phyloP scores from a whole-genome alignment of 495 filamentous ascomycete genomes.

The Beverwykella pulmonaria region DNA sequence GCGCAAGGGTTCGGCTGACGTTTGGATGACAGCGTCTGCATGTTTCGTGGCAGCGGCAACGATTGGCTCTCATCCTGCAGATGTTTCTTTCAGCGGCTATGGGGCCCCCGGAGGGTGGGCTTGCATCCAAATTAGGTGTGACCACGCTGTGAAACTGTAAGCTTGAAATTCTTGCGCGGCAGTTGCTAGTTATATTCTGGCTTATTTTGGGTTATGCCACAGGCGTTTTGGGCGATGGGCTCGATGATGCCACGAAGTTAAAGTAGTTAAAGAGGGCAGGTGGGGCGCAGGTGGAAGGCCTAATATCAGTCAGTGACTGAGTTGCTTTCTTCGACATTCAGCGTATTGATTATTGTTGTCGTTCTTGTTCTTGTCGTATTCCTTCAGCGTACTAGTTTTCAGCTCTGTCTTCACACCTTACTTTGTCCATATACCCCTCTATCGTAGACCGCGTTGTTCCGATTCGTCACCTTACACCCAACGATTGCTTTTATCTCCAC shows the following conservation, averaged over 20 bases:
- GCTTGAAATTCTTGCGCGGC: constrained; percentile 9
- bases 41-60: constrained; percentile 34
- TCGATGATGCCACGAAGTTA: no score
- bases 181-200: constrained; percentile 18
- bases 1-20: constrained; percentile 19
- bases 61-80: constrained; percentile 36
- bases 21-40: constrained; percentile 8
- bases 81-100: constrained; percentile 34
- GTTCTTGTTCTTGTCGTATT: not conserved
- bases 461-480: no score
- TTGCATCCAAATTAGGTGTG: constrained; percentile 16
- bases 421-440: not conserved
- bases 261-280: no score
- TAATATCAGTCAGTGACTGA: constrained; percentile 1
- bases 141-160: constrained; percentile 23
- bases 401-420: not conserved
- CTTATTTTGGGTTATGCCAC: constrained; percentile 12
- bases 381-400: not conserved
- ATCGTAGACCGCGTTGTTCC: no score
- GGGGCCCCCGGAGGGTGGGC: no score
- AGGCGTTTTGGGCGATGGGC: no score
- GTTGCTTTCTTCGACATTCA: not conserved
- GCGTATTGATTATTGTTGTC: not conserved
- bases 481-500: not conserved
- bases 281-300: not conserved